Conservation (phyloP, 2,329 filamentous ascomycete genomes). For the Alternaria viburni region DNA sequence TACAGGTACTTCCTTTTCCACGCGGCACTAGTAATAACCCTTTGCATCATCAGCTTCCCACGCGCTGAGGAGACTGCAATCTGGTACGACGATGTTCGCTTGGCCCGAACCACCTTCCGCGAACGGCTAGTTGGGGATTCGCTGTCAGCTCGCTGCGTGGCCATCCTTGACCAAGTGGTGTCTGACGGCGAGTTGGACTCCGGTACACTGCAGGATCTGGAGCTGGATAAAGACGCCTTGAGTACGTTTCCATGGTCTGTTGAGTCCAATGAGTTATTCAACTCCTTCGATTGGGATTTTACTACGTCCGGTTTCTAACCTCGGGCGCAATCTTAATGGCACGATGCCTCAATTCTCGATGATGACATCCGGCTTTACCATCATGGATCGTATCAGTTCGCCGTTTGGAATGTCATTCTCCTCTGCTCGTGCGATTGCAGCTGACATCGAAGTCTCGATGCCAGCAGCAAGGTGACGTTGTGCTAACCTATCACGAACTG, state of each 20-base stretch:
- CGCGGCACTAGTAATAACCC: slow-evolving; percentile 29
- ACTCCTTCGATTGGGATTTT: slow-evolving; percentile 35
- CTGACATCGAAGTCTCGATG: slow-evolving; percentile 28
- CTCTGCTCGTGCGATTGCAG: slow-evolving; percentile 29
- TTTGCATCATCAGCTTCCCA: slow-evolving; percentile 35
- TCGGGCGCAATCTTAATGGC: neutral
- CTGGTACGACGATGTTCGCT: slow-evolving; percentile 30
- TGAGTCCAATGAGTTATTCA: slow-evolving; percentile 33
- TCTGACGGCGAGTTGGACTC: slow-evolving; percentile 25
- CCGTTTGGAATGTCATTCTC: slow-evolving; percentile 36
- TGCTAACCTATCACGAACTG: slow-evolving; percentile 24
- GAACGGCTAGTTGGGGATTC: slow-evolving; percentile 30
- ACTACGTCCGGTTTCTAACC: slow-evolving; percentile 20
- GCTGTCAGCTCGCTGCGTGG: slow-evolving; percentile 32
- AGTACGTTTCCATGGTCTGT: slow-evolving; percentile 34
- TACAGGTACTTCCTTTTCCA: slow-evolving; percentile 34
- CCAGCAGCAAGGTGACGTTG: slow-evolving; percentile 31
- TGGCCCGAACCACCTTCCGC: slow-evolving; percentile 28
- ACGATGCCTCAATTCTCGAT: slow-evolving; percentile 21
- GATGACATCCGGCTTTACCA: slow-evolving; percentile 26
- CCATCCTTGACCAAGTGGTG: slow-evolving; percentile 32
- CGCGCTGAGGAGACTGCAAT: slow-evolving; percentile 14
- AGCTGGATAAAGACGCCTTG: slow-evolving; percentile 26
- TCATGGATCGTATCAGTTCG: slow-evolving; percentile 26
- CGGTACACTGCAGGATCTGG: slow-evolving; percentile 22